A percentile compares a stretch with the other conserved stretches of the same genome.
These are phyloP conservation scores for Aspergillus aculeatinus DNA, from an alignment of 2,329 filamentous ascomycete genomes.

Conservation along the genomic window DNA sequence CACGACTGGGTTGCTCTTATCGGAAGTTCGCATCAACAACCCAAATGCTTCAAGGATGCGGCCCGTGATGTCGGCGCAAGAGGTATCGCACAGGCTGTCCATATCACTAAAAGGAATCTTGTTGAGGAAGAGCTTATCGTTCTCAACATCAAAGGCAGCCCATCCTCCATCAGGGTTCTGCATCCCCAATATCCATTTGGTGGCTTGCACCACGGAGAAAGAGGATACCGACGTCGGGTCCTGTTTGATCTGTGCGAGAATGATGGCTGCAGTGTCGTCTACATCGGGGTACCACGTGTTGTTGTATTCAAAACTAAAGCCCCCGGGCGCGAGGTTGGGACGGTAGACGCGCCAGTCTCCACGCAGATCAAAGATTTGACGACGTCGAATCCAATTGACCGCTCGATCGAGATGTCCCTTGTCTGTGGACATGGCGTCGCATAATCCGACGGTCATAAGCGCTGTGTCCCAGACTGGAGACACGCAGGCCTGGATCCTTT, in stretches of 20 bases:
- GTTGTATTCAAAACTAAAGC: constrained; percentile 33
- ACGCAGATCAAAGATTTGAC: constrained; percentile 23
- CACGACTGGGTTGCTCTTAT: background rate
- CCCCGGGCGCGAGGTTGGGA: constrained; percentile 24
- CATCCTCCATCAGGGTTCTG: constrained; percentile 41
- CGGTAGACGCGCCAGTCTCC: constrained; percentile 33
- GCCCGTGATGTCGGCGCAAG: constrained; percentile 36
- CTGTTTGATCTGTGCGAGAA: constrained; percentile 30
- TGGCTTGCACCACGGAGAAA: constrained; percentile 11
- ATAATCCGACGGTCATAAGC: constrained; percentile 33
- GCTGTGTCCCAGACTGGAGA: constrained; percentile 39
- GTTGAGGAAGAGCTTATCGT: constrained; percentile 35
- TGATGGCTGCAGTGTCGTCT: constrained; percentile 34
- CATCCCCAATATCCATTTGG: constrained; percentile 36
- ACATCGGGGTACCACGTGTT: constrained; percentile 36
- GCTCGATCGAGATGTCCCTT: background rate
- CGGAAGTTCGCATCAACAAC: constrained; percentile 15
- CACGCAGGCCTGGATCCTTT: constrained; percentile 28
- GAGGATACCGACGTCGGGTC: constrained; percentile 12
- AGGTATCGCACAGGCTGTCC: constrained; percentile 36
- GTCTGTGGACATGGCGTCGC: constrained; percentile 16
- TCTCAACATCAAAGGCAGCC: constrained; percentile 38
- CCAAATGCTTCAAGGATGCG: constrained; percentile 33
- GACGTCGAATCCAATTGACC: constrained; percentile 18
- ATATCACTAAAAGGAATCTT: constrained; percentile 41